Evolutionary conservation across 768 basidiomycete species (phyloP).

Genomic region (Leucocoprinus sp.): DNA sequence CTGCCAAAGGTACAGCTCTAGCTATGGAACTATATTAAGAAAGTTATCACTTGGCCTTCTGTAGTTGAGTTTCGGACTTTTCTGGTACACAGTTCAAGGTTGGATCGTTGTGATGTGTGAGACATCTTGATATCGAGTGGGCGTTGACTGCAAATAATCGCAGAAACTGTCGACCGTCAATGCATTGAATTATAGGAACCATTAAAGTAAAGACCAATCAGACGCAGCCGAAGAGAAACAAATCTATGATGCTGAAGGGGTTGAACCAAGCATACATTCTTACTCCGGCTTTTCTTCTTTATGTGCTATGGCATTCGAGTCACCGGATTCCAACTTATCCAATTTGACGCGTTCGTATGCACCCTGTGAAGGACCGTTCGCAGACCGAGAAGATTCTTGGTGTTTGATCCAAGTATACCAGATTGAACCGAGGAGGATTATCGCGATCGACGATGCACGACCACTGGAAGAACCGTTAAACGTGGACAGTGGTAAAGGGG

Average conservation of each 20-base stretch:
- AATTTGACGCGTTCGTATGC: constrained; percentile 57
- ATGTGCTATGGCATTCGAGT: neutral
- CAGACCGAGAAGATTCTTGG: constrained; percentile 44
- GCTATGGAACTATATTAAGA: too few species aligned
- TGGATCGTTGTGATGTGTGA: too few species aligned
- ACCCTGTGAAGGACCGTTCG: constrained; percentile 13
- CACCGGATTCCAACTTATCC: constrained; percentile 56
- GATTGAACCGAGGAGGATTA: constrained; percentile 74
- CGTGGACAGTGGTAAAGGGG: neutral
- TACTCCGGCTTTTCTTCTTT: constrained; percentile 10
- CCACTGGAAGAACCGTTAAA: constrained; percentile 38
- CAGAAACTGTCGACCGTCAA: too few species aligned
- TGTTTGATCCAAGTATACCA: constrained; percentile 89
- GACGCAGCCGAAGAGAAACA: too few species aligned
- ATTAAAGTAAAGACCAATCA: too few species aligned
- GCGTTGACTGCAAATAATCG: too few species aligned
- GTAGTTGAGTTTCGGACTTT: too few species aligned
- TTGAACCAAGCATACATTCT: neutral
- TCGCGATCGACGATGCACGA: constrained; percentile 70
- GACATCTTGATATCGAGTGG: too few species aligned
- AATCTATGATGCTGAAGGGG: neutral
- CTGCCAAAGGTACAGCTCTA: too few species aligned
- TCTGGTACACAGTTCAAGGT: too few species aligned
- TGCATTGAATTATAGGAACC: too few species aligned
- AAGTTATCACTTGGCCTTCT: too few species aligned